Conservation (phyloP, 495 filamentous ascomycete genomes). For the Trichoderma asperelloides region DNA sequence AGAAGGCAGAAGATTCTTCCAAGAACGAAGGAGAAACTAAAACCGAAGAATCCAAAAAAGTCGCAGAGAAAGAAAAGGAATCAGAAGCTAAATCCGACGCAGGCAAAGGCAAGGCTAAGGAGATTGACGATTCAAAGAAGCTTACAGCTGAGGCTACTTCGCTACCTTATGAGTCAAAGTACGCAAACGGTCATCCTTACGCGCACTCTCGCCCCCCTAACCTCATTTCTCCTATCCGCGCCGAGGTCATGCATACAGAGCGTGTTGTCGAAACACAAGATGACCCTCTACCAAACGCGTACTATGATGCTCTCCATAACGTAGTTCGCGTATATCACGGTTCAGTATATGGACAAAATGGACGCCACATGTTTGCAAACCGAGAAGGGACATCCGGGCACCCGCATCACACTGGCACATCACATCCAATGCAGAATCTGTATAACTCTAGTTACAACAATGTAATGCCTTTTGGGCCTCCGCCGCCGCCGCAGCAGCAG, state of each 20-base stretch:
- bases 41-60: constrained; percentile 1
- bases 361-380: constrained; percentile 21
- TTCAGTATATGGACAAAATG: constrained; percentile 35
- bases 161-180: background rate
- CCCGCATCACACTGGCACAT: constrained; percentile 14
- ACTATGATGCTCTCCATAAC: constrained; percentile 32
- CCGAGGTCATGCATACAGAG: constrained; percentile 33
- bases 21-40: background rate
- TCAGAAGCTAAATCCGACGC: constrained; percentile 6
- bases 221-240: constrained; percentile 27
- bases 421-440: constrained; percentile 20
- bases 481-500: constrained; percentile 13
- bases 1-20: background rate
- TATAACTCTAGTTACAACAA: constrained; percentile 19
- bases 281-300: constrained; percentile 42
- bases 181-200: constrained; percentile 9
- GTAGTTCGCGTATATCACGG: constrained; percentile 42
- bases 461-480: background rate
- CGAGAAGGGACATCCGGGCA: constrained; percentile 10
- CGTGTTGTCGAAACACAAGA: constrained; percentile 29
- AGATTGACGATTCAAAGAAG: background rate
- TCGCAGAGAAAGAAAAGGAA: constrained; percentile 13
- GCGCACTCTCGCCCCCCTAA: constrained; percentile 15
- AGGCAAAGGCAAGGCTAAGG: constrained; percentile 11
- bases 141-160: background rate